These are phyloP conservation scores for Vaccinium corymbosum DNA, from an alignment of 148 eudicot species.

Conservation along the genomic window DNA sequence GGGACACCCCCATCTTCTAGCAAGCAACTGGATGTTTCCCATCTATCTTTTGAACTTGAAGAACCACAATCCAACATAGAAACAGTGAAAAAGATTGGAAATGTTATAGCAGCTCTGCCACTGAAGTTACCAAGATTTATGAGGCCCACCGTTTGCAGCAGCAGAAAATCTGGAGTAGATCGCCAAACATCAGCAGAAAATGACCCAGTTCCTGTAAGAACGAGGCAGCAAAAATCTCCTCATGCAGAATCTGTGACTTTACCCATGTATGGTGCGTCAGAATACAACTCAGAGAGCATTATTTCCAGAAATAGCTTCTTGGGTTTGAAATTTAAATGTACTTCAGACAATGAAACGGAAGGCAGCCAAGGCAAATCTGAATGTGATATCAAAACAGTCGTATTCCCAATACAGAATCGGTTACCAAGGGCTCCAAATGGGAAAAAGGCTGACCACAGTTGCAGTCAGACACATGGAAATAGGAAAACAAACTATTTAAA, in stretches of 20 bases:
- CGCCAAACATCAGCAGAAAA: slow-evolving; percentile 1
- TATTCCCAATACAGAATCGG: slow-evolving; percentile 6
- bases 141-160: slow-evolving; percentile 26
- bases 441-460: neutral
- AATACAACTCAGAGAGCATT: slow-evolving; percentile 22
- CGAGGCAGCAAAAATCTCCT: neutral
- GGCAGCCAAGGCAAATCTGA: slow-evolving; percentile 11
- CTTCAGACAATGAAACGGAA: slow-evolving; percentile 17
- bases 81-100: neutral
- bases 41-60: slow-evolving; percentile 7
- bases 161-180: slow-evolving; percentile 17
- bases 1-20: slow-evolving; percentile 10
- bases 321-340: slow-evolving; percentile 2
- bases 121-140: slow-evolving; percentile 24
- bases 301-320: slow-evolving; percentile 26
- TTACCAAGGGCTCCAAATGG: neutral
- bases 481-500: neutral
- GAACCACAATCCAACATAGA: slow-evolving; percentile 6
- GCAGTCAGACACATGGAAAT: neutral
- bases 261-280: slow-evolving; percentile 13
- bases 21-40: slow-evolving; percentile 18
- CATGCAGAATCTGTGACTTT: slow-evolving; percentile 24
- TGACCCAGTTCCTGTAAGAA: slow-evolving; percentile 6
- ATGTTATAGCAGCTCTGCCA: neutral
- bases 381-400: neutral